Evolutionary conservation across 1,139 yeast species (phyloP), one percentile per base, ranked within the genome.

Genomic region (Scheffersomyces parashehatae): DNA sequence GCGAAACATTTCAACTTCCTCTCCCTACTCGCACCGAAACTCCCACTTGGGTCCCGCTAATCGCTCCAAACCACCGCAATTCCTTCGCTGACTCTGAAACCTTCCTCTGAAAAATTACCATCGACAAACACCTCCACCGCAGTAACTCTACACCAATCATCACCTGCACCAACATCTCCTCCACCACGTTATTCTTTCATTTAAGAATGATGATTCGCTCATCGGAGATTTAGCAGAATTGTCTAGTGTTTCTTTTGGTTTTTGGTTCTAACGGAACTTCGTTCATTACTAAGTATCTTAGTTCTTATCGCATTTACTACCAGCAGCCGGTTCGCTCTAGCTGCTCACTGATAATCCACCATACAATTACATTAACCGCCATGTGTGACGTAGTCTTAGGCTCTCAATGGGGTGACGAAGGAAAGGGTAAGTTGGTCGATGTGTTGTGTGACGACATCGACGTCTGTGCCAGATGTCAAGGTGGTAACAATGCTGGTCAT

Each of bases 341-440:
- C 26, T 20, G 26, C 26, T 20, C 26, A 6, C 26, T 6, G 26
- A 20, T 20, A 20, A 20, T 2, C 26, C 26, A 20, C 26, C 26
- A 20, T 20, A 20, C 26, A 14, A 43, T 16, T 26, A 13, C 29
- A 30, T 11, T 11, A 16, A 20, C 36, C 35, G 49, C 14, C 29
- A 85, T 86, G 91, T 86, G 88, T 67, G 88, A 86, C 75, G 98
- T 93, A 55, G 98, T 93, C 45, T 80, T 93, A 61, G 99, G 99
- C 49, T 76, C 97, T 68, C 99, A 93, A 71, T 93, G 99, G 99
- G 99, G 99, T 52, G 99, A 93, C 65, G 99, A 93, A 81, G 99
- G 99, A 64, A 93, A 93, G 67, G 99, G 99, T 47, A 93, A 95
- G 70, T 79, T 93, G 47, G 99, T 93, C 44, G 99, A 93, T 65